A percentile compares a stretch with the other conserved stretches of the same genome.
Evolutionary conservation across 495 filamentous ascomycete species (phyloP).

Genomic region (Neurospora sp.): DNA sequence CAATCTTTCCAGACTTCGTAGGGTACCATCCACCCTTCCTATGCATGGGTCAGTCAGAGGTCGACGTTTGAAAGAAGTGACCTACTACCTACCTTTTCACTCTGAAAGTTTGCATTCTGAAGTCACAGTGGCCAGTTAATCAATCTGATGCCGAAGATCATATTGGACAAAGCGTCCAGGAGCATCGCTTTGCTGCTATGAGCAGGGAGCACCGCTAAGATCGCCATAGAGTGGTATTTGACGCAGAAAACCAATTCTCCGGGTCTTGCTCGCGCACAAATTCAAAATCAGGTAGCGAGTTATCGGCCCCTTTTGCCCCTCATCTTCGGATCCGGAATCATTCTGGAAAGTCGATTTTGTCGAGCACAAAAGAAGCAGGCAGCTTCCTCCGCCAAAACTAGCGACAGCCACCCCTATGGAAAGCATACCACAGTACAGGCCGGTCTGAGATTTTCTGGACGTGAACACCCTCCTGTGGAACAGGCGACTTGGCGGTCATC

Average conservation of each 20-base stretch:
- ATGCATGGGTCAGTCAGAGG: not conserved
- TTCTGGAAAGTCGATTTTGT: constrained; percentile 4
- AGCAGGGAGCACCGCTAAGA: not conserved
- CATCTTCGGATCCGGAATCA: constrained; percentile 1
- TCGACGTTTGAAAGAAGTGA: not conserved
- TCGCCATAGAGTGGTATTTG: not conserved
- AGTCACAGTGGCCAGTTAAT: not conserved
- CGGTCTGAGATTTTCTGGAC: not conserved
- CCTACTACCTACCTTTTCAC: not conserved
- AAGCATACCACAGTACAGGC: not conserved
- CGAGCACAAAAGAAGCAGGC: constrained; percentile 4
- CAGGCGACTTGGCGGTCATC: constrained; percentile 8
- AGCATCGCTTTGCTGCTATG: not conserved
- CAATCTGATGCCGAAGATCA: not conserved
- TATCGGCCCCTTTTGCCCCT: not conserved
- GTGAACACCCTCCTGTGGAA: not conserved
- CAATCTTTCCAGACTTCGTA: not conserved
- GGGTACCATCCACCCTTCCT: not conserved
- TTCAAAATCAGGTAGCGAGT: not conserved
- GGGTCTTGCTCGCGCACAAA: not conserved
- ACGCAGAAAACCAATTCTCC: not conserved
- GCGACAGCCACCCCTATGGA: not conserved
- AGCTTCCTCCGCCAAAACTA: not conserved
- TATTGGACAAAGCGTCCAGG: not conserved
- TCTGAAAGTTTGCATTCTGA: not conserved